A percentile compares a stretch with the other conserved stretches of the same genome.
Conservation (phyloP, 148 eudicot genomes). For the Simmondsia chinensis region DNA sequence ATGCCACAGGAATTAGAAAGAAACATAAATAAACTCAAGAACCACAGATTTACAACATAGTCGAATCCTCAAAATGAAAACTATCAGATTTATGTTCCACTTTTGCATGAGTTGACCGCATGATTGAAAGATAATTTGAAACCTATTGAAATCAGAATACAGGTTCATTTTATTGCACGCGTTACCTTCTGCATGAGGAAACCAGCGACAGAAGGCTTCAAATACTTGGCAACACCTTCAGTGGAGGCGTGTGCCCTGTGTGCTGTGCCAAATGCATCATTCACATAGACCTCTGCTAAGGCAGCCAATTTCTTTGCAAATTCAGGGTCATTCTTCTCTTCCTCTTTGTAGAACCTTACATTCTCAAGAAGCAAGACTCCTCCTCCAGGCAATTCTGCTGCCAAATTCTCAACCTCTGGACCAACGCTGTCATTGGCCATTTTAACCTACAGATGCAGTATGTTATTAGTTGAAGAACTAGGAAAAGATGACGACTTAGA, state of each 20-base stretch:
- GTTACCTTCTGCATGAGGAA: conserved; percentile 88
- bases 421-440: conserved; percentile 80
- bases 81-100: too few relatives aligned
- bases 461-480: too few relatives aligned
- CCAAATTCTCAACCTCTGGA: conserved; percentile 64
- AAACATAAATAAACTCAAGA: too few relatives aligned
- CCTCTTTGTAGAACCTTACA: conserved; percentile 84
- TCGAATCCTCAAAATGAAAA: too few relatives aligned
- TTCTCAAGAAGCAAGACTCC: conserved; percentile 77
- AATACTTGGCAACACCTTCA: conserved; percentile 72
- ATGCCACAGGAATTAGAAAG: too few relatives aligned
- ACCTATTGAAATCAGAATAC: too few relatives aligned
- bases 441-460: conserved; percentile 50
- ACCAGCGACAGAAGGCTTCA: conserved; percentile 84
- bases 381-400: conserved; percentile 66
- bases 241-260: conserved; percentile 86
- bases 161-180: too few relatives aligned
- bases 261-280: conserved; percentile 83
- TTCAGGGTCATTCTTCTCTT: conserved; percentile 88
- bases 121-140: too few relatives aligned
- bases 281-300: conserved; percentile 80
- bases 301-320: conserved; percentile 78
- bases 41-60: too few relatives aligned
- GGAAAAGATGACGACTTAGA: too few relatives aligned
- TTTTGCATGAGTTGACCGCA: too few relatives aligned